Evolutionary conservation across 768 basidiomycete genomes (phyloP).

Genomic region (Calocybe indica): DNA sequence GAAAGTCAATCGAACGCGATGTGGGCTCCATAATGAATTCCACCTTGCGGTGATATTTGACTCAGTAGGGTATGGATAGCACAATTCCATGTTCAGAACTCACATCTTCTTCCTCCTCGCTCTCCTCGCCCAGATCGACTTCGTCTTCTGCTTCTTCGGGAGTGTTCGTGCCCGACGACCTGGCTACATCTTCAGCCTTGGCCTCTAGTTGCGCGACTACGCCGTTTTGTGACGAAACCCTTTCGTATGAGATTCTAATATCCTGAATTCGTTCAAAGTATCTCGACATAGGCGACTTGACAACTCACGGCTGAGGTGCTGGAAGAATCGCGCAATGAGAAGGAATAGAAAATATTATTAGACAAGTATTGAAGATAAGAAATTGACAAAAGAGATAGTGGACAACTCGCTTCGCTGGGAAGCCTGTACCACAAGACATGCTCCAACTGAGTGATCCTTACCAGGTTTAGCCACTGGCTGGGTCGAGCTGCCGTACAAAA

Average conservation of each 20-base stretch:
- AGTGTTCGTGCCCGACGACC: neutral
- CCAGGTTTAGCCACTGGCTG: constrained; percentile 34
- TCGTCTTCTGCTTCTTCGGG: constrained; percentile 22
- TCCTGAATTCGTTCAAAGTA: constrained; percentile 10
- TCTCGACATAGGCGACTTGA: constrained; percentile 10
- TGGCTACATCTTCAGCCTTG: constrained; percentile 28
- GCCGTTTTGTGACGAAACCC: constrained; percentile 38
- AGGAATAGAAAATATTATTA: constrained; percentile 33
- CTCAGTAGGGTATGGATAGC: neutral
- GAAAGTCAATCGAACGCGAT: constrained; percentile 67
- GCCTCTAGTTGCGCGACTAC: constrained; percentile 45
- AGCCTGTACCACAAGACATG: constrained; percentile 8
- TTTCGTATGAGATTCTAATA: constrained; percentile 33
- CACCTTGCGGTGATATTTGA: constrained; percentile 50
- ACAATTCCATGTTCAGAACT: constrained; percentile 3
- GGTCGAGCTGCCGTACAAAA: constrained; percentile 60
- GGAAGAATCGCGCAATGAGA: constrained; percentile 31
- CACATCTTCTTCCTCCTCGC: constrained; percentile 43
- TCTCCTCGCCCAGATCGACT: constrained; percentile 31
- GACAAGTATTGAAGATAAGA: constrained; percentile 23
- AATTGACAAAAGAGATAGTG: too few relatives aligned
- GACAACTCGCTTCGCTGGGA: too few relatives aligned
- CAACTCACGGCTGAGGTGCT: constrained; percentile 64
- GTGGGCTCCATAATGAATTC: constrained; percentile 89
- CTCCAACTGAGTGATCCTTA: constrained; percentile 27